Conservation (phyloP, 2,329 filamentous ascomycete species). For the Xylaria sp. region DNA sequence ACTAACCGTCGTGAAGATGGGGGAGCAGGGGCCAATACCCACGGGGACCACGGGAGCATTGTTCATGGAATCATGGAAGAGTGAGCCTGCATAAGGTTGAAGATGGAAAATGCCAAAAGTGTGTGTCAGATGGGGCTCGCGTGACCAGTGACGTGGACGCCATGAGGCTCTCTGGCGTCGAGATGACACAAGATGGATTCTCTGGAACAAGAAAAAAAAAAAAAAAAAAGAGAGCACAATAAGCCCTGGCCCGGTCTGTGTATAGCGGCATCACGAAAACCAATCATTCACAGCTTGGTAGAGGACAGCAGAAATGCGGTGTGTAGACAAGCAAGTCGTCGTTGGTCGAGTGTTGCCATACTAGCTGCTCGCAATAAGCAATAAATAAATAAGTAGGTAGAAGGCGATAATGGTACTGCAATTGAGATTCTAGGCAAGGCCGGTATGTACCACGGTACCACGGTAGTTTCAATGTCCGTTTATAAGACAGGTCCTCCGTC, state of each 20-base stretch:
- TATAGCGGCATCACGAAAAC: not conserved
- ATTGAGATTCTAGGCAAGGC: not conserved
- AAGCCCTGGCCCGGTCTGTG: not conserved
- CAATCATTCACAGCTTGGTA: conserved; percentile 7
- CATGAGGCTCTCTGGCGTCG: conserved; percentile 2
- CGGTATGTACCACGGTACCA: not conserved
- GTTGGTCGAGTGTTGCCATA: not conserved
- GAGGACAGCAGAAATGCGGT: not conserved
- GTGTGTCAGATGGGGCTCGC: conserved; percentile 23
- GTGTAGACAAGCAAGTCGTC: not conserved
- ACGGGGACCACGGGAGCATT: conserved; percentile 21
- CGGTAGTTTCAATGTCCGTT: too few relatives aligned
- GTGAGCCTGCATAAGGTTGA: conserved; percentile 23
- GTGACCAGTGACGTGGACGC: conserved; percentile 27
- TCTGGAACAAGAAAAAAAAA: too few relatives aligned
- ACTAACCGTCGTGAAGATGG: conserved; percentile 19
- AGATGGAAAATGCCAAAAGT: conserved; percentile 19
- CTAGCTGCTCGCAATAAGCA: not conserved
- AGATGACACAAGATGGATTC: not conserved
- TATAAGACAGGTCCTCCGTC: not conserved
- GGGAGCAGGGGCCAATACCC: conserved; percentile 20
- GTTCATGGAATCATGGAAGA: not conserved
- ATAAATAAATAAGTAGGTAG: too few relatives aligned
- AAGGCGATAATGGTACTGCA: not conserved
- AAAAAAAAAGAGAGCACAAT: not conserved